Conservation (phyloP, 2,329 filamentous ascomycete species). For the Arthrocladium fulminans region DNA sequence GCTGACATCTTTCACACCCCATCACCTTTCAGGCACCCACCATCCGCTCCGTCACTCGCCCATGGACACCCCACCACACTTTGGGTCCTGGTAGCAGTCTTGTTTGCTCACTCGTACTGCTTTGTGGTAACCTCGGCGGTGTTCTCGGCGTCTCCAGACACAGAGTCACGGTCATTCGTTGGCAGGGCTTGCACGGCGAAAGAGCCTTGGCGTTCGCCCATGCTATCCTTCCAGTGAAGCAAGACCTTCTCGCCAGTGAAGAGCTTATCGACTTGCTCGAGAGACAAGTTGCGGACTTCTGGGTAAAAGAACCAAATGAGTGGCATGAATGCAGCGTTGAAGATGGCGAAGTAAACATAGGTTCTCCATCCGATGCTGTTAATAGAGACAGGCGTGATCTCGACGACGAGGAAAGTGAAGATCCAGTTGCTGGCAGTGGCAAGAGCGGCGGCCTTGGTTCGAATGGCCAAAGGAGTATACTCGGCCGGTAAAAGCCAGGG, state of each 20-base stretch:
- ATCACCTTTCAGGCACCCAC: too few relatives aligned
- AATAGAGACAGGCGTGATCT: slow-evolving; percentile 43
- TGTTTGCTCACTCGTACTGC: too few relatives aligned
- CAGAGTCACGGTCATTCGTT: not conserved
- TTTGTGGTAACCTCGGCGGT: too few relatives aligned
- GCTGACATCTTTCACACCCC: too few relatives aligned
- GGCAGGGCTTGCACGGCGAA: not conserved
- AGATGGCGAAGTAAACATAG: slow-evolving; percentile 28
- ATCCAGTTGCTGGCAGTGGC: slow-evolving; percentile 45
- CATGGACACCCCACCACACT: too few relatives aligned
- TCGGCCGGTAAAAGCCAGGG: slow-evolving; percentile 56
- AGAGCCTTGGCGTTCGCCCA: not conserved
- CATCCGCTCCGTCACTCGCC: too few relatives aligned
- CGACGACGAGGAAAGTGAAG: slow-evolving; percentile 57
- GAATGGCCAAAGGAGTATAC: slow-evolving; percentile 43
- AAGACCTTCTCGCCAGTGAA: slow-evolving; percentile 1
- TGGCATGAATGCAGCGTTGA: slow-evolving; percentile 15
- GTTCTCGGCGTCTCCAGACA: too few relatives aligned
- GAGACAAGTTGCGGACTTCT: not conserved
- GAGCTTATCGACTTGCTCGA: not conserved
- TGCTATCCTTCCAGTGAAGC: not conserved
- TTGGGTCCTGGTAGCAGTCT: too few relatives aligned
- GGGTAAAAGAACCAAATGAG: slow-evolving; percentile 4
- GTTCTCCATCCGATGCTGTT: slow-evolving; percentile 28
- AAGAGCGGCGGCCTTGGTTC: slow-evolving; percentile 34